These are phyloP conservation scores for Fraxinus latifolia DNA, from an alignment of 305 asterid species.

Conservation along the genomic window DNA sequence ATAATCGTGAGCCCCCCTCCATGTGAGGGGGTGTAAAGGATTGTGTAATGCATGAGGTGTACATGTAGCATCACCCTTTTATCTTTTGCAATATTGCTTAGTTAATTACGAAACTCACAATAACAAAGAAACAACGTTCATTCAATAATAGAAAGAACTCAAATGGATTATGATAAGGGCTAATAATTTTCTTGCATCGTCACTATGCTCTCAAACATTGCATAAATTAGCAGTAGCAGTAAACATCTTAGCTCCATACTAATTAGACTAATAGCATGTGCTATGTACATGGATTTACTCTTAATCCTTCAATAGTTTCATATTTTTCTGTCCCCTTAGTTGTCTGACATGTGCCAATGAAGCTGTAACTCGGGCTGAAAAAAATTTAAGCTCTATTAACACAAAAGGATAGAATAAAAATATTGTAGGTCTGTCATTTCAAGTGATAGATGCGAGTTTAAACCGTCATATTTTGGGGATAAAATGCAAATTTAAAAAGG, in stretches of 20 bases:
- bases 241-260: background rate
- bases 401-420: background rate
- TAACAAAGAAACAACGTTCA: background rate
- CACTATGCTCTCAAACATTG: background rate
- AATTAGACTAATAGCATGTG: background rate
- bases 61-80: too few species aligned
- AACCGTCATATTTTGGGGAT: constrained; percentile 6
- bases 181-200: background rate
- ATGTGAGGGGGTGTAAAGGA: too few species aligned
- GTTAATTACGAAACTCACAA: background rate
- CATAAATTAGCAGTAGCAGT: background rate
- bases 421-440: background rate
- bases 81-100: background rate
- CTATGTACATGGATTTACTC: background rate
- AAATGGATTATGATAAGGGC: background rate
- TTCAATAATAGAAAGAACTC: background rate
- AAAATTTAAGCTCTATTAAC: background rate
- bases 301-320: background rate
- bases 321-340: background rate
- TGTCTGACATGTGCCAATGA: background rate
- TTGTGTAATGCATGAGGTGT: too few species aligned
- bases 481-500: constrained; percentile 2
- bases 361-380: background rate
- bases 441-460: background rate
- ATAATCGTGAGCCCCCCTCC: too few species aligned